Evolutionary conservation across 2,329 filamentous ascomycete genomes (phyloP).

Genomic region (Ceratocystis papillata): DNA sequence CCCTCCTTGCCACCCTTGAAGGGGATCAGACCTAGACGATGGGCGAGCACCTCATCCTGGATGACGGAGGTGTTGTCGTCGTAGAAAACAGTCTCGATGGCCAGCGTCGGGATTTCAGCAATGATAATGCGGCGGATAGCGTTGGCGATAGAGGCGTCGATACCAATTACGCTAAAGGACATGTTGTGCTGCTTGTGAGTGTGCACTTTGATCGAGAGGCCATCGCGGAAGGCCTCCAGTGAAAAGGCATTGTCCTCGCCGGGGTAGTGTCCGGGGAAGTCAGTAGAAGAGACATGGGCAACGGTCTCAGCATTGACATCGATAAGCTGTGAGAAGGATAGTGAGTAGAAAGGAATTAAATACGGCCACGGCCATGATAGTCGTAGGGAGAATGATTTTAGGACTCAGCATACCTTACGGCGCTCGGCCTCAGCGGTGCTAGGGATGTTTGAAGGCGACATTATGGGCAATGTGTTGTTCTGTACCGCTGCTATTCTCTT

Average conservation of each 20-base stretch:
- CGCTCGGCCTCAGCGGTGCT: slow-evolving; percentile 48
- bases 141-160: slow-evolving; percentile 90
- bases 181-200: slow-evolving; percentile 65
- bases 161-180: slow-evolving; percentile 80
- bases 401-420: slow-evolving; percentile 42
- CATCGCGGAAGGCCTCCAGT: slow-evolving; percentile 58
- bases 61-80: slow-evolving; percentile 96
- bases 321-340: slow-evolving; percentile 52
- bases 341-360: neutral
- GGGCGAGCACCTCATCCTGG: slow-evolving; percentile 90
- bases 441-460: slow-evolving; percentile 38
- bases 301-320: slow-evolving; percentile 84
- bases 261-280: slow-evolving; percentile 84
- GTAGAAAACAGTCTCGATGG: slow-evolving; percentile 87
- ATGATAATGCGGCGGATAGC: slow-evolving; percentile 95
- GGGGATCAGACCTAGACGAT: slow-evolving; percentile 81
- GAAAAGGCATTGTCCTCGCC: slow-evolving; percentile 79
- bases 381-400: too few species aligned
- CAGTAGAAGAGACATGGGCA: slow-evolving; percentile 75
- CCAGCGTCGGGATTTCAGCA: slow-evolving; percentile 84
- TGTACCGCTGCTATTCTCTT: slow-evolving; percentile 2
- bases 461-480: slow-evolving; percentile 26
- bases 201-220: slow-evolving; percentile 71
- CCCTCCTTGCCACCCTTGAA: slow-evolving; percentile 70
- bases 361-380: neutral